Evolutionary conservation across 179 eudicot genomes (phyloP).

Genomic region (Heliamphora pulchella): DNA sequence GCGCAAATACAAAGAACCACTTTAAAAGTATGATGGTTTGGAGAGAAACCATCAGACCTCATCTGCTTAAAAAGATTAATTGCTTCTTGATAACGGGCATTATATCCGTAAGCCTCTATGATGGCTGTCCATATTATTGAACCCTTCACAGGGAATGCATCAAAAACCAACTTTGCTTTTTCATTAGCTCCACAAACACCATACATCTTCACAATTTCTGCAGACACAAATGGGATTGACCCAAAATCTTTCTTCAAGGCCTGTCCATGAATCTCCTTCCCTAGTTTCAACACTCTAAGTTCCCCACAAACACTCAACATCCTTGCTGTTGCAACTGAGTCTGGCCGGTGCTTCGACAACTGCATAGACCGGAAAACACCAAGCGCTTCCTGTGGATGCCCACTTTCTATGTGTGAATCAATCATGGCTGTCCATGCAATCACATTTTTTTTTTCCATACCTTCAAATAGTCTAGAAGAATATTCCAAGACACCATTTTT

Average conservation of each 20-base stretch:
- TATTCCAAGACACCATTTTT: constrained; percentile 56
- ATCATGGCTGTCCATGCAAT: constrained; percentile 82
- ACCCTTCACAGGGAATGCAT: constrained; percentile 43
- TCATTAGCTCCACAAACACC: constrained; percentile 49
- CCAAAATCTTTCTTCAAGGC: constrained; percentile 48
- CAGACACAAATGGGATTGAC: constrained; percentile 46
- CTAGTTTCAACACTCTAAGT: constrained; percentile 42
- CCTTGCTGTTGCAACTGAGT: constrained; percentile 52
- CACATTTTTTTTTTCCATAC: constrained; percentile 56
- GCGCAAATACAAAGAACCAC: constrained; percentile 51
- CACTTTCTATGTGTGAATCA: constrained; percentile 39
- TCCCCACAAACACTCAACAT: constrained; percentile 44
- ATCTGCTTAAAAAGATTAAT: constrained; percentile 42
- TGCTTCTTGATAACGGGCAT: constrained; percentile 37
- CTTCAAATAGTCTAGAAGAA: constrained; percentile 41
- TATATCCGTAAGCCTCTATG: constrained; percentile 56
- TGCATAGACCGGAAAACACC: constrained; percentile 71
- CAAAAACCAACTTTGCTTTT: constrained; percentile 51
- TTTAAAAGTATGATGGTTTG: constrained; percentile 44
- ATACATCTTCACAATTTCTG: constrained; percentile 58
- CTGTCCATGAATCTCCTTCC: constrained; percentile 73
- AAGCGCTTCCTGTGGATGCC: constrained; percentile 43
- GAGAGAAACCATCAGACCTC: constrained; percentile 39
- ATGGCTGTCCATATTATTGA: constrained; percentile 55
- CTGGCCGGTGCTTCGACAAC: constrained; percentile 65